Base-by-base conservation (phyloP, 2,329 filamentous ascomycete genomes). In the Beauveria brongniartii region DNA sequence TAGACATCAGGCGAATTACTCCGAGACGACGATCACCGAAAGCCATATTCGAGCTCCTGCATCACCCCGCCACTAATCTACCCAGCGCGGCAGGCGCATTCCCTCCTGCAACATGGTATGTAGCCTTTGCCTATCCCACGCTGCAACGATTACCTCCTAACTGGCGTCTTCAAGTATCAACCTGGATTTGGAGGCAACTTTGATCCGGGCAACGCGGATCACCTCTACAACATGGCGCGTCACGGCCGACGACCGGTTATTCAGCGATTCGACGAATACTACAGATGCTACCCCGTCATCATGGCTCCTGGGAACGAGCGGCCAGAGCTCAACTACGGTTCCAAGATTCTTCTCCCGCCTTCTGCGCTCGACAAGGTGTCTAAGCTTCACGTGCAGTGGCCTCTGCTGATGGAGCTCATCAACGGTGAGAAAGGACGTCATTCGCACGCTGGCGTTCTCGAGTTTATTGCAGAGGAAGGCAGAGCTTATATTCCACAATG, bases 381-480 rank as follows among this genome's bases (percentile, higher is more conserved):
- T 18, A 85, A 92, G 70, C 80, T 99, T 18, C 93, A 97, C 75
- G 96, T 99, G 64, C 92, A 95, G 72, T 99, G 96, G 79, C 94
- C 94, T 8, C 90, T 99, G 80, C 84, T 97, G 66, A 96, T 99
- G 78, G 93, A 99, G 82, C 82, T 99, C 66, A 89, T 91, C 68
- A 99, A 97, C 71, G 92, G 92, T 26, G 85, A 88, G 64, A 88
- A 87, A 71, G 85, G 85, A 30, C 88, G 82, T 72, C 88, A 89
- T 72, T 94, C 93, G 28, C 94, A 99, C 75, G 92, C 91, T 5
- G 94, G 94, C 78, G 94, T 99, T 22, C 76, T 99, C 65, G 94
- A 99, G 75, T 99, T 99, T 71, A 94, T 96, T 61, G 94, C 94
- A 4, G 94, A 99, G 72, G 94, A 99, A 74, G 94, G 94, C 55